Evolutionary conservation across 495 filamentous ascomycete species (phyloP).

Genomic region (Podospora tetraspora): DNA sequence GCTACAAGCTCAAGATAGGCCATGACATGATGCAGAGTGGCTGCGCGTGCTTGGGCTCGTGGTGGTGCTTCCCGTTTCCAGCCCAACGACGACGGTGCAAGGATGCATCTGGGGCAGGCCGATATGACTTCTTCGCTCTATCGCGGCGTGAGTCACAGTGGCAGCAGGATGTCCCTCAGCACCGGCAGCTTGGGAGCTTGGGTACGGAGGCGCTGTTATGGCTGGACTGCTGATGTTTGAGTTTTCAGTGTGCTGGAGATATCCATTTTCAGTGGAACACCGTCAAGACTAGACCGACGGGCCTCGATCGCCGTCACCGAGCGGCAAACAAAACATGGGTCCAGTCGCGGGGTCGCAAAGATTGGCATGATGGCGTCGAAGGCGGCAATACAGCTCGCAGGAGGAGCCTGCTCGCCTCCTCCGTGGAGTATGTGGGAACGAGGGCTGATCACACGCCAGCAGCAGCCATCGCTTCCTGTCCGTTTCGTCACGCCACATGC

Average conservation of each 20-base stretch:
- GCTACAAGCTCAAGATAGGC: background rate
- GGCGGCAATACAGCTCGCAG: background rate
- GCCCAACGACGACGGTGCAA: slow-evolving; percentile 22
- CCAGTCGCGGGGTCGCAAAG: background rate
- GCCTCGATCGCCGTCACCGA: background rate
- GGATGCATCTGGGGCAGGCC: slow-evolving; percentile 3
- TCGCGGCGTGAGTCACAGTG: slow-evolving; percentile 16
- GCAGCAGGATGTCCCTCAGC: background rate
- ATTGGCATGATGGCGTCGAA: background rate
- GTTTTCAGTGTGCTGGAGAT: background rate
- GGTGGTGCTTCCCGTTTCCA: slow-evolving; percentile 16
- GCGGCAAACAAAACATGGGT: background rate
- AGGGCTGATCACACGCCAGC: background rate
- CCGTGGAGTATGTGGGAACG: background rate
- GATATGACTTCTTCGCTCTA: slow-evolving; percentile 2
- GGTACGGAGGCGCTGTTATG: background rate
- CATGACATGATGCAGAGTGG: background rate
- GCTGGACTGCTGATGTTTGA: background rate
- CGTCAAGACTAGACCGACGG: background rate
- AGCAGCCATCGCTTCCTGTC: background rate
- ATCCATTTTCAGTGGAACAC: background rate
- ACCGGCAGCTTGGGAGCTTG: background rate
- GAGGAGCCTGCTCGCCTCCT: background rate
- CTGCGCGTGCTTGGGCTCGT: slow-evolving; percentile 19
- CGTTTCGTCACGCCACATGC: background rate